Percentiles rank a stretch among this genome's conserved stretches.
phyloP scores from a whole-genome alignment of 108 stramenopile genomes.

The Nannochloropsis oceanica region DNA sequence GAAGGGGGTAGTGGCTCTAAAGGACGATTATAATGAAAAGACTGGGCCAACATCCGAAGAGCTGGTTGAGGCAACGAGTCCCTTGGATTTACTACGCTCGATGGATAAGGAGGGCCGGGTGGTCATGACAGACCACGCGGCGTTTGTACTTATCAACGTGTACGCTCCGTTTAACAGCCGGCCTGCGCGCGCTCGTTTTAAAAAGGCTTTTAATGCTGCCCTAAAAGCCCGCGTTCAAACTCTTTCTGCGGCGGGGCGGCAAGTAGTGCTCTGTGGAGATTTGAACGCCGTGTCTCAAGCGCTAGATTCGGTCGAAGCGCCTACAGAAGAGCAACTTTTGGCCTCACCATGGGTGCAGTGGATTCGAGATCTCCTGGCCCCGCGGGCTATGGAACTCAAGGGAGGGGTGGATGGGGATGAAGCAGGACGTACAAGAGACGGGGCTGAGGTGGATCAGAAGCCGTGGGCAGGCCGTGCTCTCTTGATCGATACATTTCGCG shows the following conservation, averaged over 20 bases:
- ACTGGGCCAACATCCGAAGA: background rate
- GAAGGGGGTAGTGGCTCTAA: too few relatives aligned
- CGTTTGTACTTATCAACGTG: background rate
- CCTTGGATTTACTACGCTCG: background rate
- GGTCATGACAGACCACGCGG: background rate
- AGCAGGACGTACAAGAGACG: too few relatives aligned
- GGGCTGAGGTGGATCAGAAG: too few relatives aligned
- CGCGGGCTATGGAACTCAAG: background rate
- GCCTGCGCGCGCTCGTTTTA: background rate
- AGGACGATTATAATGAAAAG: background rate
- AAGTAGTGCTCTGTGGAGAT: background rate
- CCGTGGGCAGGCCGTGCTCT: background rate
- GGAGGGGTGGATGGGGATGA: too few relatives aligned
- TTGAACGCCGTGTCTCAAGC: background rate
- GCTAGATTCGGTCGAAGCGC: background rate
- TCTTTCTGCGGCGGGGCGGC: background rate
- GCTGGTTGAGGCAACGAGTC: background rate
- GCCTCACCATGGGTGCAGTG: background rate
- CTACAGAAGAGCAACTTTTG: background rate
- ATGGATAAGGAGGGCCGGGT: background rate
- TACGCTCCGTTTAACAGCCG: background rate
- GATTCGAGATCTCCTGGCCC: background rate
- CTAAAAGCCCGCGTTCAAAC: background rate
- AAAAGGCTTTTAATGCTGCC: background rate
- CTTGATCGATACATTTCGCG: background rate